phyloP scores from a whole-genome alignment of 257 asterid genomes.

The Voacanga thouarsii region DNA sequence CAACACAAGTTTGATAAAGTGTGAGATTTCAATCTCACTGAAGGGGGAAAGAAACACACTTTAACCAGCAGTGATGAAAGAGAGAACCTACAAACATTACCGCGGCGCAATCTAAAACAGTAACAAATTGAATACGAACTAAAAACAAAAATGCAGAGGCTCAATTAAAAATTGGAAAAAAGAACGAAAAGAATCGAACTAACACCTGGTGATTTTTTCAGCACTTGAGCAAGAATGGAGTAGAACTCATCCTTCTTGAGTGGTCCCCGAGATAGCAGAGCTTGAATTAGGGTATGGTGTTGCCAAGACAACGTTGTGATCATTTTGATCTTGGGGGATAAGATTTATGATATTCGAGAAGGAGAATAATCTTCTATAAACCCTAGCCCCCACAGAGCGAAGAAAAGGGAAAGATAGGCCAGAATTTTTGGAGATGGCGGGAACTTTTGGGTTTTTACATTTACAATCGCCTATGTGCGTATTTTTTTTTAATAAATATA shows the following conservation, averaged over 20 bases:
- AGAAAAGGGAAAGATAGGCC: not conserved
- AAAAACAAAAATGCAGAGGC: not conserved
- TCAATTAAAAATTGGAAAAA: not conserved
- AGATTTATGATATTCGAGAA: not conserved
- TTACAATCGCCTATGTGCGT: too few relatives aligned
- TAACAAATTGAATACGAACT: not conserved
- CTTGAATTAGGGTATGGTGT: constrained; percentile 76
- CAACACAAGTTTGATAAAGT: not conserved
- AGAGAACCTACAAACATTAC: too few relatives aligned
- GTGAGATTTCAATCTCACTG: not conserved
- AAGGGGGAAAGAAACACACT: not conserved
- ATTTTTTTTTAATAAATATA: too few relatives aligned
- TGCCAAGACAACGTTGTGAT: constrained; percentile 49
- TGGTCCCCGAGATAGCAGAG: constrained; percentile 78
- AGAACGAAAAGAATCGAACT: not conserved
- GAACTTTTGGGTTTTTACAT: not conserved
- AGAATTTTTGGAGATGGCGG: not conserved
- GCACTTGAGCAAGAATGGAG: constrained; percentile 48
- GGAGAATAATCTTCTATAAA: not conserved
- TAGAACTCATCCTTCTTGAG: constrained; percentile 51
- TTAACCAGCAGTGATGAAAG: too few relatives aligned
- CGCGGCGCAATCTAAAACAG: not conserved
- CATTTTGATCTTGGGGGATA: not conserved
- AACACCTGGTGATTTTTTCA: constrained; percentile 54
- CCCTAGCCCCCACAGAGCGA: not conserved